phyloP scores from a whole-genome alignment of 495 filamentous ascomycete species.

The Penicillium parvum region DNA sequence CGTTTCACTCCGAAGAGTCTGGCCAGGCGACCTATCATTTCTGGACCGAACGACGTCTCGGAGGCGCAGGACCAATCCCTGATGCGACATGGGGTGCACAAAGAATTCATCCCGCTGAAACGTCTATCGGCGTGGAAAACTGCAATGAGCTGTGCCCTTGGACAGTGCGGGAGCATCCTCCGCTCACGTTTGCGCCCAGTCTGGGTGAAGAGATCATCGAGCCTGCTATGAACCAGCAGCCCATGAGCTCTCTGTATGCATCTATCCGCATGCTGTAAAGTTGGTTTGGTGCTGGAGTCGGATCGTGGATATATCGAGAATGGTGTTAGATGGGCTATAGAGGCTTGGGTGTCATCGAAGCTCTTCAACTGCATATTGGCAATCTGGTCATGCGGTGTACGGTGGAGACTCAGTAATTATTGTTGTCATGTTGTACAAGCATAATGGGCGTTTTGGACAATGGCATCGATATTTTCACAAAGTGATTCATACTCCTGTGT shows the following conservation, averaged over 20 bases:
- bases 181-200: slow-evolving; percentile 30
- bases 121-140: slow-evolving; percentile 34
- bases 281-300: neutral
- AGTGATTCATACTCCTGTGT: too few species aligned
- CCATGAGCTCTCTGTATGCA: slow-evolving; percentile 35
- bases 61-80: slow-evolving; percentile 24
- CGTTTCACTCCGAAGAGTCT: slow-evolving; percentile 21
- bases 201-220: slow-evolving; percentile 36
- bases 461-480: too few species aligned
- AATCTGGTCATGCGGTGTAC: too few species aligned
- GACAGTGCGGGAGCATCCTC: slow-evolving; percentile 42
- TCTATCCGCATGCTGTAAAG: slow-evolving; percentile 37
- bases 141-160: slow-evolving; percentile 44
- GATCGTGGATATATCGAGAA: too few species aligned
- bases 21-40: slow-evolving; percentile 37
- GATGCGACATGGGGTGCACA: slow-evolving; percentile 35
- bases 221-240: slow-evolving; percentile 33
- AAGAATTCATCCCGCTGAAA: slow-evolving; percentile 41
- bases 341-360: too few species aligned
- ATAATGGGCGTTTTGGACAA: too few species aligned
- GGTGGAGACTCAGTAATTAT: too few species aligned
- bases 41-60: slow-evolving; percentile 39
- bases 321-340: too few species aligned
- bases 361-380: too few species aligned
- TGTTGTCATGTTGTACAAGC: too few species aligned